These are phyloP conservation scores for Luzula sylvatica DNA, from an alignment of 176 grass and related monocot genomes.

Conservation along the genomic window DNA sequence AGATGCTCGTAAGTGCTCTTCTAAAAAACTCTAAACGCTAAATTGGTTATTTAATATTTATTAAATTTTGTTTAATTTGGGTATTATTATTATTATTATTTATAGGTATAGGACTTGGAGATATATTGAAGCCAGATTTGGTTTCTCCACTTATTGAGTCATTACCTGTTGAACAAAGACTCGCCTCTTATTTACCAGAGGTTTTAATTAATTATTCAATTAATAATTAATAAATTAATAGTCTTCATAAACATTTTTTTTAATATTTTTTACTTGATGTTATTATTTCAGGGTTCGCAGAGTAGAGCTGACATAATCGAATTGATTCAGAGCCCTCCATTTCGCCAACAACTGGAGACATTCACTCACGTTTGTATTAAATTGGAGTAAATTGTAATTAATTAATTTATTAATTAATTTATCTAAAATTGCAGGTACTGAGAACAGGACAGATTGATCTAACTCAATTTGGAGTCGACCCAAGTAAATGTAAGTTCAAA, in stretches of 20 bases:
- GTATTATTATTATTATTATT: constrained; percentile 13
- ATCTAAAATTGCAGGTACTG: constrained; percentile 54
- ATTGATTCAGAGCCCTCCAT: constrained; percentile 79
- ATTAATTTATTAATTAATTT: constrained; percentile 13
- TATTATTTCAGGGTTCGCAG: constrained; percentile 58
- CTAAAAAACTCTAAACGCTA: constrained; percentile 8
- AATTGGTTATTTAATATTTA: constrained; percentile 5
- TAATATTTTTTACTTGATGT: constrained; percentile 1
- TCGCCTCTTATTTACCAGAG: constrained; percentile 39
- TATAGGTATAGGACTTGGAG: constrained; percentile 69
- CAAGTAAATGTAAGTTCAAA: constrained; percentile 77
- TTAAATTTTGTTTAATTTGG: constrained; percentile 1
- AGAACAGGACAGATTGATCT: constrained; percentile 86
- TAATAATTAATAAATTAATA: too few relatives aligned
- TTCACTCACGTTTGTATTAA: constrained; percentile 55
- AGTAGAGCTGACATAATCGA: constrained; percentile 70
- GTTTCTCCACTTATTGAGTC: constrained; percentile 64
- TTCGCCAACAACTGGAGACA: constrained; percentile 86
- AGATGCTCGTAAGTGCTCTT: constrained; percentile 67
- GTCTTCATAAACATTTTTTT: too few relatives aligned
- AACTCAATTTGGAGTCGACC: constrained; percentile 82
- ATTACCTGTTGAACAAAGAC: constrained; percentile 55
- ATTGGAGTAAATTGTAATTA: too few relatives aligned
- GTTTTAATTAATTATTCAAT: constrained; percentile 3
- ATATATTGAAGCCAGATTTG: constrained; percentile 88